Evolutionary conservation across 169 alveolate species (phyloP).

Genomic region (Cystoisospora suis): DNA sequence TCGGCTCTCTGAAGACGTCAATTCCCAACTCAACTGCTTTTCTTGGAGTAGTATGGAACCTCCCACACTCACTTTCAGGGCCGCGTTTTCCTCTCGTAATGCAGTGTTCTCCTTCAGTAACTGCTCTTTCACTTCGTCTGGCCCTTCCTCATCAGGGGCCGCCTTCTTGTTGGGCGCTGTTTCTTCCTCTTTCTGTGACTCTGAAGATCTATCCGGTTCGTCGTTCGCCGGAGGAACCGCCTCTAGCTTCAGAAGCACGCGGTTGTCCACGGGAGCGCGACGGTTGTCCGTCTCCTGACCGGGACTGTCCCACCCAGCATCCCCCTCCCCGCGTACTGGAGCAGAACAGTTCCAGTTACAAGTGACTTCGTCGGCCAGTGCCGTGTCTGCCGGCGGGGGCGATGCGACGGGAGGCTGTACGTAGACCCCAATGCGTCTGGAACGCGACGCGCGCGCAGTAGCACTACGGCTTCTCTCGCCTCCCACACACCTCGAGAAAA

Average conservation of each 20-base stretch:
- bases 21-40: too few relatives aligned
- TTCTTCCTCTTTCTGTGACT: neutral
- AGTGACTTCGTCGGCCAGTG: too few relatives aligned
- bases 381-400: neutral
- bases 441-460: neutral
- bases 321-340: too few relatives aligned
- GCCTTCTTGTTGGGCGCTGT: neutral
- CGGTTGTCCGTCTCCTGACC: too few relatives aligned
- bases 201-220: too few relatives aligned
- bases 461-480: neutral
- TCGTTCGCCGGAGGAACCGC: too few relatives aligned
- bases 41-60: too few relatives aligned
- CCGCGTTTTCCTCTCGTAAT: neutral
- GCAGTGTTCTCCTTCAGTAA: neutral
- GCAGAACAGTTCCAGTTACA: too few relatives aligned
- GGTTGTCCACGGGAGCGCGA: too few relatives aligned
- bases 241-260: too few relatives aligned
- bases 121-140: neutral
- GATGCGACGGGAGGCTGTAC: neutral
- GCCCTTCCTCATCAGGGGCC: neutral
- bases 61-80: neutral
- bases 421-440: slow-evolving; percentile 28
- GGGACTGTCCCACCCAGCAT: too few relatives aligned
- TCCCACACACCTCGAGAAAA: slow-evolving; percentile 18
- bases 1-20: too few relatives aligned